These are phyloP conservation scores for Phanerochaete carnosa DNA, from an alignment of 768 basidiomycete genomes.

Conservation along the genomic window DNA sequence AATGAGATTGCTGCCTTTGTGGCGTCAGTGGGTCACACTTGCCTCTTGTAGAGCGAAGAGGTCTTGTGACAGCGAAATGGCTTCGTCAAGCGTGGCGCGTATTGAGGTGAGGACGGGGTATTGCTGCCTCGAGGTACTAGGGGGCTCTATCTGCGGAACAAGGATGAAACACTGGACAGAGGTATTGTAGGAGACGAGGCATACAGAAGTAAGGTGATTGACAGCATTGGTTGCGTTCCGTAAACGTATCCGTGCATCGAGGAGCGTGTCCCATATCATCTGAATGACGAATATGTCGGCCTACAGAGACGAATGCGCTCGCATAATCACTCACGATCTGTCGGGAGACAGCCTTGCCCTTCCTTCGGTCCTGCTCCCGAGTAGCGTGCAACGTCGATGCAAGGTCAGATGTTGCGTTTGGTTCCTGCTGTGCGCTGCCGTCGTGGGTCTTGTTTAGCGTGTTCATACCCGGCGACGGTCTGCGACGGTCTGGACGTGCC, in stretches of 20 bases:
- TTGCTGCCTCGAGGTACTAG: constrained; percentile 25
- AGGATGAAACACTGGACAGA: constrained; percentile 16
- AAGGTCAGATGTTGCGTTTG: constrained; percentile 33
- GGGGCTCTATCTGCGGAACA: constrained; percentile 20
- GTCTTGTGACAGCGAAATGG: constrained; percentile 59
- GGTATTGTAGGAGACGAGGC: constrained; percentile 24
- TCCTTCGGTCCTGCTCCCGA: constrained; percentile 68
- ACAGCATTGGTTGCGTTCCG: constrained; percentile 74
- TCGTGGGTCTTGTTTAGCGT: background rate
- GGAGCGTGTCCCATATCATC: constrained; percentile 81
- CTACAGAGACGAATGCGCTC: background rate
- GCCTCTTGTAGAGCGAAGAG: constrained; percentile 71
- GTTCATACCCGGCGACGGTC: background rate
- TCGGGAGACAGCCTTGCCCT: constrained; percentile 78
- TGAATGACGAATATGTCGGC: constrained; percentile 27
- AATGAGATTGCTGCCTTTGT: background rate
- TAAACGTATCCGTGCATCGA: constrained; percentile 88
- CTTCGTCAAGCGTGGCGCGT: constrained; percentile 55
- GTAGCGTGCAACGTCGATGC: constrained; percentile 52
- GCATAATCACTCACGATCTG: constrained; percentile 64
- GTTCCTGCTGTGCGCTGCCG: background rate
- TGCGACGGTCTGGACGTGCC: background rate
- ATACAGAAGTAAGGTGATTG: constrained; percentile 64
- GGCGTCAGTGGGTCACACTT: constrained; percentile 11
- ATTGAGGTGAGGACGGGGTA: constrained; percentile 44